These are phyloP conservation scores for Aspergillus panamensis DNA, from an alignment of 495 filamentous ascomycete genomes.

Conservation along the genomic window DNA sequence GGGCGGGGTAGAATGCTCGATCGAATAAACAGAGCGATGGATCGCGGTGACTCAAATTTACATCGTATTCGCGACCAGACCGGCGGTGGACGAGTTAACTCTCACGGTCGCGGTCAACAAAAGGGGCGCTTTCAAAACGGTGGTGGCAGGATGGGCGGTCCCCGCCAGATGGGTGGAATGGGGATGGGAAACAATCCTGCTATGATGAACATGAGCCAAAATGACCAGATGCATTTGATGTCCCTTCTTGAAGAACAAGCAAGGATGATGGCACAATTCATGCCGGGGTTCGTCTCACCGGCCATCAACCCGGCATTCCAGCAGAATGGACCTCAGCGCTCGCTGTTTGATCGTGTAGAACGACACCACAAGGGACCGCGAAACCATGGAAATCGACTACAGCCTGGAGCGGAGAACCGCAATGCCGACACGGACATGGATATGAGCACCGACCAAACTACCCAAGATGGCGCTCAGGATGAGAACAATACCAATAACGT, in stretches of 20 bases:
- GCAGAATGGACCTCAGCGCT: conserved; percentile 49
- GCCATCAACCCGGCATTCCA: conserved; percentile 55
- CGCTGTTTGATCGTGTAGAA: conserved; percentile 76
- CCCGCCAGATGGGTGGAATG: conserved; percentile 50
- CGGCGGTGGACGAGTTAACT: conserved; percentile 73
- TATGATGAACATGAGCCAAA: conserved; percentile 56
- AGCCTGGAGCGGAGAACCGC: conserved; percentile 24
- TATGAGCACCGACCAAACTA: conserved; percentile 23
- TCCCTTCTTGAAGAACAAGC: conserved; percentile 87
- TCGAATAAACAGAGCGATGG: conserved; percentile 83
- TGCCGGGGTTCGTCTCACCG: conserved; percentile 47
- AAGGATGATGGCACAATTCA: conserved; percentile 72
- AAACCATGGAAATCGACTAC: conserved; percentile 39
- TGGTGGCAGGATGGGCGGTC: conserved; percentile 35
- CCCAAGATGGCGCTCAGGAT: conserved; percentile 43
- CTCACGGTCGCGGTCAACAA: conserved; percentile 66
- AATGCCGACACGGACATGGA: conserved; percentile 43
- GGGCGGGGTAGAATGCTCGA: conserved; percentile 74
- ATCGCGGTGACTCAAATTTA: conserved; percentile 70
- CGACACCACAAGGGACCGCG: conserved; percentile 40
- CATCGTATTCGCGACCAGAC: conserved; percentile 75
- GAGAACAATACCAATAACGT: conserved; percentile 49
- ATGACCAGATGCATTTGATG: conserved; percentile 77
- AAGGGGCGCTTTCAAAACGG: conserved; percentile 57
- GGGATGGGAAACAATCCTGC: conserved; percentile 44